phyloP scores from a whole-genome alignment of 495 filamentous ascomycete species.

The Amorphotheca resinae region DNA sequence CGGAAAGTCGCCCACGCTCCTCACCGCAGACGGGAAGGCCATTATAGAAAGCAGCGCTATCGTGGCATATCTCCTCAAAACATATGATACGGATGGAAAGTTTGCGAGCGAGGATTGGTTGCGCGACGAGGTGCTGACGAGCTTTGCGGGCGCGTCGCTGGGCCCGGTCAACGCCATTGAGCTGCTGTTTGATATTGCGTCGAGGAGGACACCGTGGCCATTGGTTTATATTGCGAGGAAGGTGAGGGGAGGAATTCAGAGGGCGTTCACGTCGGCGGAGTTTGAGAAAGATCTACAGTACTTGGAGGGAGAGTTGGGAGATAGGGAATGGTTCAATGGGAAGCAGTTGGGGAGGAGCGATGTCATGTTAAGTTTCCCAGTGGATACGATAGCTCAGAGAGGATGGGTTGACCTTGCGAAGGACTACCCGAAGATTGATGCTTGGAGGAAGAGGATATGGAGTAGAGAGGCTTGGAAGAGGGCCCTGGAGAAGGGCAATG shows the following conservation, averaged over 20 bases:
- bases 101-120: slow-evolving; percentile 8
- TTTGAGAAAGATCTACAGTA: slow-evolving; percentile 10
- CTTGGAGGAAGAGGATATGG: slow-evolving; percentile 13
- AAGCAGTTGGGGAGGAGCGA: slow-evolving; percentile 11
- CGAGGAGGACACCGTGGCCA: slow-evolving; percentile 10
- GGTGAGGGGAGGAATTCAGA: slow-evolving; percentile 1
- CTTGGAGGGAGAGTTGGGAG: slow-evolving; percentile 10
- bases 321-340: slow-evolving; percentile 17
- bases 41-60: slow-evolving; percentile 15
- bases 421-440: slow-evolving; percentile 11
- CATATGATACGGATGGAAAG: slow-evolving; percentile 11
- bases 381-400: slow-evolving; percentile 7
- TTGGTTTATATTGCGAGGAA: slow-evolving; percentile 1
- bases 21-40: slow-evolving; percentile 27
- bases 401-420: slow-evolving; percentile 11
- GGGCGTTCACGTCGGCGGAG: slow-evolving; percentile 8
- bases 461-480: slow-evolving; percentile 15
- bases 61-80: slow-evolving; percentile 11
- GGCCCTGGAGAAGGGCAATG: slow-evolving; percentile 16
- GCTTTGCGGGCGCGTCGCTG: slow-evolving; percentile 12
- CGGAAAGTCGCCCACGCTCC: slow-evolving; percentile 67
- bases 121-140: slow-evolving; percentile 11
- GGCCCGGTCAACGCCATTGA: slow-evolving; percentile 1
- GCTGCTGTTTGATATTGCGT: slow-evolving; percentile 5
- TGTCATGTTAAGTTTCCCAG: slow-evolving; percentile 13